Conservation (phyloP, 2,329 filamentous ascomycete genomes). For the Alternaria conjuncta region DNA sequence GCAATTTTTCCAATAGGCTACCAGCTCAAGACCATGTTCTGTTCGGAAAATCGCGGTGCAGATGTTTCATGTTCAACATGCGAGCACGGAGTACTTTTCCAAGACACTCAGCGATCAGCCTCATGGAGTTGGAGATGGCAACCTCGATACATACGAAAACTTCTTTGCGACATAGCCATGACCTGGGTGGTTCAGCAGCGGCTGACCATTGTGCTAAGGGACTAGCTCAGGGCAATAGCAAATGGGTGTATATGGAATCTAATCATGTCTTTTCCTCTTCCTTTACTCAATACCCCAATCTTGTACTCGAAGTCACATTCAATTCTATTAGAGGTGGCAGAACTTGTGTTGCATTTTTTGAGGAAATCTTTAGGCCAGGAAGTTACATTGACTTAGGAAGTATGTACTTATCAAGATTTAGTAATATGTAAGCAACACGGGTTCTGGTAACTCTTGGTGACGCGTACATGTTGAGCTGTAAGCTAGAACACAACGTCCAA, state of each 20-base stretch:
- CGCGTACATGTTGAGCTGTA: too few relatives aligned
- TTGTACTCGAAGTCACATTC: neutral
- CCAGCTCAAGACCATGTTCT: too few relatives aligned
- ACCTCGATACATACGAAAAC: neutral
- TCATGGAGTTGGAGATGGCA: neutral
- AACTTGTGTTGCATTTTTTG: neutral
- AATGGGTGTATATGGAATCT: neutral
- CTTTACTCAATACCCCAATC: rapidly evolving
- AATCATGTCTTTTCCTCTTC: neutral
- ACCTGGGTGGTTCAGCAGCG: neutral
- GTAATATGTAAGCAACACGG: too few relatives aligned
- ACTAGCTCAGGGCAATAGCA: too few relatives aligned
- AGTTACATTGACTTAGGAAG: rapidly evolving
- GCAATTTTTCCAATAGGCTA: too few relatives aligned
- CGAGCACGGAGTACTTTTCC: neutral
- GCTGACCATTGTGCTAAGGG: neutral
- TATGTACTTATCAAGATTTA: neutral
- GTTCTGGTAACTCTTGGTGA: too few relatives aligned
- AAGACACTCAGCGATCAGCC: neutral
- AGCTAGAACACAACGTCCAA: too few relatives aligned
- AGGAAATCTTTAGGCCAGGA: neutral
- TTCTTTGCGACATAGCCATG: neutral
- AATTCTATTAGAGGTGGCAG: neutral
- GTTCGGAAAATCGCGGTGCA: neutral
- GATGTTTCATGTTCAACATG: neutral